Evolutionary conservation across 73 alveolate species (phyloP).

Genomic region (Tetrahymena borealis): DNA sequence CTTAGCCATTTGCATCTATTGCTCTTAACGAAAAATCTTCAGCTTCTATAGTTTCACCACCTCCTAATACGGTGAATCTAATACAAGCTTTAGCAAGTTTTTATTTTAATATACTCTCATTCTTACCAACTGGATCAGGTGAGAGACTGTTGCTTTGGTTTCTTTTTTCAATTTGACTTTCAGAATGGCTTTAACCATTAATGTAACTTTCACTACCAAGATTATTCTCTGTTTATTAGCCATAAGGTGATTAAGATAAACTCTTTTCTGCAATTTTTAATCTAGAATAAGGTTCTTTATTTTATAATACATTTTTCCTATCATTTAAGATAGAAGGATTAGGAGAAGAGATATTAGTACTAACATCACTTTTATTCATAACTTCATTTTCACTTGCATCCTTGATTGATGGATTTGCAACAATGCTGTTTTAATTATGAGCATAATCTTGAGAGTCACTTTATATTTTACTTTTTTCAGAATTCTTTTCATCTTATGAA

Average conservation of each 20-base stretch:
- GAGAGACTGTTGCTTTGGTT: background rate
- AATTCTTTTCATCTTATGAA: background rate
- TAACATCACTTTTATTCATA: background rate
- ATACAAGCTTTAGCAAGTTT: background rate
- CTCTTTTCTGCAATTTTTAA: background rate
- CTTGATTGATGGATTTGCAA: background rate
- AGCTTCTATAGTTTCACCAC: background rate
- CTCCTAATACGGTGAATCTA: background rate
- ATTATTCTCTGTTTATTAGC: background rate
- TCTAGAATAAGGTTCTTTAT: background rate
- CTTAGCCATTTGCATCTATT: background rate
- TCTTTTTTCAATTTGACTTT: background rate
- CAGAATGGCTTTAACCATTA: background rate
- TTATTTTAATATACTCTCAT: background rate
- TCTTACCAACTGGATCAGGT: background rate
- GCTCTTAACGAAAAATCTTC: background rate
- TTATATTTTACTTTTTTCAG: background rate
- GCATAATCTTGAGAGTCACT: background rate
- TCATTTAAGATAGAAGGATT: background rate
- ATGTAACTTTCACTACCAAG: background rate
- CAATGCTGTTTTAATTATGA: background rate
- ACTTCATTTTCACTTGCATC: background rate
- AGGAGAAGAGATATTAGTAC: background rate
- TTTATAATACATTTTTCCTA: background rate
- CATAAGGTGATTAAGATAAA: background rate